phyloP scores from a whole-genome alignment of 306 rosid species.

The Vigna unguiculata region DNA sequence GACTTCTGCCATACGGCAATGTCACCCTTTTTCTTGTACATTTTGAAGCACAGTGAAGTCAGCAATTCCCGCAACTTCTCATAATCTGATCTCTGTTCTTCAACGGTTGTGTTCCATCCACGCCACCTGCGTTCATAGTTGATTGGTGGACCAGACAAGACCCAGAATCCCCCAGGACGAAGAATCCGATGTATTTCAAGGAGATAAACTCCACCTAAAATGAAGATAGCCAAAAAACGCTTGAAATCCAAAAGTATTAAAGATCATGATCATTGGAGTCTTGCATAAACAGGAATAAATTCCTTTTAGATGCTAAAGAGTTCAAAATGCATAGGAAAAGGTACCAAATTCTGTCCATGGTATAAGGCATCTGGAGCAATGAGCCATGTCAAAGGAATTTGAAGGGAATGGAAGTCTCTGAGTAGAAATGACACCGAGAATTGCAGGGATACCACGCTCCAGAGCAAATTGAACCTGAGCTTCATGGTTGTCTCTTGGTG shows the following conservation, averaged over 20 bases:
- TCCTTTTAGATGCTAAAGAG: constrained; percentile 15
- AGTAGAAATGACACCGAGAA: constrained; percentile 93
- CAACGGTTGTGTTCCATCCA: constrained; percentile 95
- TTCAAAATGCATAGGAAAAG: constrained; percentile 25
- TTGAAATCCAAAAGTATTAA: constrained; percentile 24
- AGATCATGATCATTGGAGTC: constrained; percentile 17
- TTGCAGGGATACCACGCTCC: constrained; percentile 99
- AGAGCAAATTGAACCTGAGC: constrained; percentile 99
- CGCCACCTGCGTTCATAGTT: constrained; percentile 89
- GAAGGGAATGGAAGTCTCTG: constrained; percentile 98
- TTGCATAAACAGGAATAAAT: constrained; percentile 23
- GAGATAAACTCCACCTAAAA: constrained; percentile 86
- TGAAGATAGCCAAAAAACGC: constrained; percentile 26
- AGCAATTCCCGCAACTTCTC: constrained; percentile 75
- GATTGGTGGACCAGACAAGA: constrained; percentile 95
- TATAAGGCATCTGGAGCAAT: constrained; percentile 98
- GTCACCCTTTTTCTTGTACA: constrained; percentile 87
- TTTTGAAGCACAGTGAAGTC: constrained; percentile 84
- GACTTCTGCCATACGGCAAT: constrained; percentile 95
- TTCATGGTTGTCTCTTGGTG: constrained; percentile 99
- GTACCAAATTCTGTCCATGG: constrained; percentile 98
- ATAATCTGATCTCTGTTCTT: constrained; percentile 79
- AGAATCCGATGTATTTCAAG: constrained; percentile 92
- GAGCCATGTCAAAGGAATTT: constrained; percentile 96
- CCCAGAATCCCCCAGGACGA: constrained; percentile 99